Evolutionary conservation across 192 early-diverging fungal genomes (phyloP).

Genomic region (Linnemannia hyalina): DNA sequence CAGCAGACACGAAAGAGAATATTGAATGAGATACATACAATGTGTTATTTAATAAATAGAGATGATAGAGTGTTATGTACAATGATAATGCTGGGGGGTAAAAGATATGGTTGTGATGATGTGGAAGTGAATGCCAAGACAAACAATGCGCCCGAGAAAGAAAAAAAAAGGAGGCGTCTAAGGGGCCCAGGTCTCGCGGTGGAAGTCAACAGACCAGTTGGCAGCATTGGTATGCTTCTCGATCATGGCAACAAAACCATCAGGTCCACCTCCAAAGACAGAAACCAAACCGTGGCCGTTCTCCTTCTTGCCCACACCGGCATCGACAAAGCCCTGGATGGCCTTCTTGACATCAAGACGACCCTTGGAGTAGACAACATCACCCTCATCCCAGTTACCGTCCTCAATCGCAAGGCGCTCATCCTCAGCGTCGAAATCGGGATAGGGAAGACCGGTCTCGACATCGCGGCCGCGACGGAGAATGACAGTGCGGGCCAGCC

Average conservation of each 20-base stretch:
- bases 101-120: background rate
- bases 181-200: constrained; percentile 56
- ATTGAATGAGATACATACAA: background rate
- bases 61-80: background rate
- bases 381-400: constrained; percentile 57
- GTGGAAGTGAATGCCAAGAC: background rate
- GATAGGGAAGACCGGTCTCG: constrained; percentile 45
- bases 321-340: constrained; percentile 47
- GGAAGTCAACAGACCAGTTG: constrained; percentile 50
- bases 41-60: background rate
- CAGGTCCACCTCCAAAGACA: constrained; percentile 55
- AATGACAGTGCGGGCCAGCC: constrained; percentile 30
- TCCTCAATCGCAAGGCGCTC: constrained; percentile 38
- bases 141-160: background rate
- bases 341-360: constrained; percentile 54
- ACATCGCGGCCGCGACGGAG: constrained; percentile 45
- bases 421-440: constrained; percentile 35
- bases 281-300: constrained; percentile 44
- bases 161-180: background rate
- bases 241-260: constrained; percentile 53
- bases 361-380: constrained; percentile 49
- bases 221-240: constrained; percentile 47
- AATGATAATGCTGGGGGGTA: background rate
- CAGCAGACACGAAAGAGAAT: background rate
- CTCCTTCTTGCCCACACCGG: constrained; percentile 49